phyloP scores from a whole-genome alignment of 2,329 filamentous ascomycete species.

The Penicillium sp. region DNA sequence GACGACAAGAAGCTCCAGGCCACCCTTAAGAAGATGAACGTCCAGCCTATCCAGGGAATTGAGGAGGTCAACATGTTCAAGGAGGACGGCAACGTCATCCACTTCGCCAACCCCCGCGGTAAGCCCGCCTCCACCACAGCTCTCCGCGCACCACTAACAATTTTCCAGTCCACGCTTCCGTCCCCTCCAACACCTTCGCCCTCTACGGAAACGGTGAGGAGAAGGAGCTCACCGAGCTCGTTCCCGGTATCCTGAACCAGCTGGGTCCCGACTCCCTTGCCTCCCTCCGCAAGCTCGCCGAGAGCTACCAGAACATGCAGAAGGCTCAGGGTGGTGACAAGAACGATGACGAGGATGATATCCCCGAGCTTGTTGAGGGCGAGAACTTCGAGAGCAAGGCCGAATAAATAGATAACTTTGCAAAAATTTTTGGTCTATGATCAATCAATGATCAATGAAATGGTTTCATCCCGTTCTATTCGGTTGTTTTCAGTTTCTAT shows the following conservation, averaged over 20 bases:
- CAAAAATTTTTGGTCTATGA: conserved; percentile 18
- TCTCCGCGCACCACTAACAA: neutral
- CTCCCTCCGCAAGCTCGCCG: conserved; percentile 94
- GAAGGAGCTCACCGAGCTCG: conserved; percentile 99
- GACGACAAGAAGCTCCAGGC: conserved; percentile 99
- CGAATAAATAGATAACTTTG: conserved; percentile 62
- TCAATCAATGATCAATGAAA: conserved; percentile 20
- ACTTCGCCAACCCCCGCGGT: conserved; percentile 98
- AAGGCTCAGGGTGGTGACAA: conserved; percentile 82
- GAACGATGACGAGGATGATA: conserved; percentile 80
- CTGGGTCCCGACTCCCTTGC: conserved; percentile 97
- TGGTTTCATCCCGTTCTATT: conserved; percentile 18
- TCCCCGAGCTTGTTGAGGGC: conserved; percentile 93
- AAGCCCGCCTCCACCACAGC: conserved; percentile 38
- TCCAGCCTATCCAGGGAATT: conserved; percentile 98
- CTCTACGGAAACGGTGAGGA: conserved; percentile 99
- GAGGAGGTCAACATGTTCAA: conserved; percentile 99
- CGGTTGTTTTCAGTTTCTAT: neutral
- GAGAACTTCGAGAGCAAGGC: conserved; percentile 99
- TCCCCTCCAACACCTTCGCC: conserved; percentile 98
- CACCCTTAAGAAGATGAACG: conserved; percentile 98
- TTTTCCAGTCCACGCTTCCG: conserved; percentile 82
- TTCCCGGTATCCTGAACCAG: conserved; percentile 99
- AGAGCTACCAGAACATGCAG: conserved; percentile 99
- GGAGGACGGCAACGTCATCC: conserved; percentile 98